Evolutionary conservation across 1,284 basidiomycete species (phyloP), one percentile per base, ranked within the genome.

Genomic region (Boletus holoroseus): DNA sequence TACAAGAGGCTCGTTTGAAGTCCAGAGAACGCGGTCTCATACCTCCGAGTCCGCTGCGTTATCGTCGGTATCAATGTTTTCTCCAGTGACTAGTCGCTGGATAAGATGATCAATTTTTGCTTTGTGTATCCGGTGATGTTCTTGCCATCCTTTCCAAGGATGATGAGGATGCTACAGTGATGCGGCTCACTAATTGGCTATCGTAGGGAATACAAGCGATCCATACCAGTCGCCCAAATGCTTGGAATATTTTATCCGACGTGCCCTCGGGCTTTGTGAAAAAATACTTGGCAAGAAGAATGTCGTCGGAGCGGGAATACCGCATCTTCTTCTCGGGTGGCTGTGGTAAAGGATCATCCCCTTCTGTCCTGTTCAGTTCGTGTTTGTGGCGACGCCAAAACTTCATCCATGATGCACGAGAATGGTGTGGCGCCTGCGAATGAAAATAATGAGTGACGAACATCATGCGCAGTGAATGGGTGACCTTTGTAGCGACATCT

Each of bases 141-240:
- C 88, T 64, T 91, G 88, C 88, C 88, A 91, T 20, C 88, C 88
- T 66, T 91, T 91, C 88, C 88, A 91, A 1, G 88, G 88, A 71
- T 91, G 88, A 64, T 90, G 86, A 5, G 88, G 79, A 68, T 90
- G 76, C 87, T 90, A 58, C 20, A 31, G 47, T 9, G 42, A 47
- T 34, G 15, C n/a, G 7, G 37, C 31, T 55, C 44, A 48, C 12
- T 39, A 5, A 42, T n/a, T 7, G 1, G 7, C 3, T 4, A 15
- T 42, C 34, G 11, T 8, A 42, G n/a, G 36, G 16, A 13, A 37
- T 47, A 45, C 22, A 50, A 55, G 45, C 3, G 49, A 40, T 54
- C 52, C 78, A 55, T 53, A 88, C 86, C 69, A 73, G 51, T 54
- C 82, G 75, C 13, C 79, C 86, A 64, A 90, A 90, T 0, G 74